Base-by-base conservation (phyloP, 2,329 filamentous ascomycete species). In the Uncinocarpus reesii region DNA sequence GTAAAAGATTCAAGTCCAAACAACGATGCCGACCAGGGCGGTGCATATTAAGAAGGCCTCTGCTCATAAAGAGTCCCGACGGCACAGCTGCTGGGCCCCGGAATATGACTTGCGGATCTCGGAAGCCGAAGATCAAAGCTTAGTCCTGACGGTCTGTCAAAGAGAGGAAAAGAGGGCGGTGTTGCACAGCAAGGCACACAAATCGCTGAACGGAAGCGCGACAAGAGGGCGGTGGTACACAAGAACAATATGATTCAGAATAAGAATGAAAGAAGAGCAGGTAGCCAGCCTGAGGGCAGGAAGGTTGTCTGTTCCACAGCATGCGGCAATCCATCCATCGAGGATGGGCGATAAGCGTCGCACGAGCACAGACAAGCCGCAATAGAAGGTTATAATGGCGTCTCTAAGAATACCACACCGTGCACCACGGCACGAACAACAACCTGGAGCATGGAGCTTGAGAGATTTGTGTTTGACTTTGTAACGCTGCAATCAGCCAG, bases 301-400 rank as follows among this genome's bases (percentile, higher is more conserved):
- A 24, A 32, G 16, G 7, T 16, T 38, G 7, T 41, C 7, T n/a
- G 45, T 47, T 47, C 11, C 36, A 47, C 36, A 35, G 45, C 45
- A 41, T 47, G 45, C 45, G 45, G 45, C 35, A 47, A 47, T 20
- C 35, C 35, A 41, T 34, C 37, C 35, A 47, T 41, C 18, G 29
- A 35, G 45, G 36, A 35, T 35, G 36, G 45, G 35, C 11, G 20
- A 40, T 41, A 40, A 32, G 45, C 45, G 45, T 47, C 45, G 23
- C 45, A 41, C 35, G 18, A 34, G 36, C 45, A 45, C 21, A 15
- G 45, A 34, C 45, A 26, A 32, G n/a, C 40, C 8, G 26, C 5
- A 28, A 28, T 11, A 16, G 18, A 16, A 34, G 20, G 20, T 15
- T 20, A 4, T 16, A 31, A 34, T 13, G 11, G 15, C 16, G 18